Evolutionary conservation across 345 rosid species (phyloP).

Genomic region (Turnera subulata): DNA sequence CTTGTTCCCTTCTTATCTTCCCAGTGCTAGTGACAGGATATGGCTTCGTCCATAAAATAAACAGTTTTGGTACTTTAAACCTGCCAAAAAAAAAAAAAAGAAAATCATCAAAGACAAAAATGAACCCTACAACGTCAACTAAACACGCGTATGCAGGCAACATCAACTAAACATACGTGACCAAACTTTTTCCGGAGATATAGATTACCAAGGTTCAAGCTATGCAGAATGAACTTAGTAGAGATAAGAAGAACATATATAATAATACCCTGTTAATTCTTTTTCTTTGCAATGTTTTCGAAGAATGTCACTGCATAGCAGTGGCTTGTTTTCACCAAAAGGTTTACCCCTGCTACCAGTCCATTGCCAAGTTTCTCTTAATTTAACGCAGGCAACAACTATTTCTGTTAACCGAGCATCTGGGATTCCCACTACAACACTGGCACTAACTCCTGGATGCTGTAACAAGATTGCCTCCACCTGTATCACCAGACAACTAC

Average conservation of each 20-base stretch:
- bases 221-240: too few relatives aligned
- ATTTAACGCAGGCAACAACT: conserved; percentile 65
- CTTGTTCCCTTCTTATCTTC: conserved; percentile 65
- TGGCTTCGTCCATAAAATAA: conserved; percentile 56
- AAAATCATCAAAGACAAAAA: too few relatives aligned
- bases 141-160: too few relatives aligned
- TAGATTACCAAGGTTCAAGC: too few relatives aligned
- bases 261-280: conserved; percentile 53
- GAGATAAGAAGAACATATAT: not conserved
- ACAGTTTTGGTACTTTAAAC: conserved; percentile 71
- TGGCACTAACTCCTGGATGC: conserved; percentile 58
- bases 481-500: conserved; percentile 25
- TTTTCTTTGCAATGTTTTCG: conserved; percentile 40
- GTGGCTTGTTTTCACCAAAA: conserved; percentile 9
- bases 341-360: conserved; percentile 23
- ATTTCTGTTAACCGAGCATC: conserved; percentile 61
- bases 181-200: too few relatives aligned
- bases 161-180: too few relatives aligned
- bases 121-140: too few relatives aligned
- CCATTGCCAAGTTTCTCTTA: conserved; percentile 66
- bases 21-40: conserved; percentile 69
- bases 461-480: conserved; percentile 53
- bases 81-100: too few relatives aligned
- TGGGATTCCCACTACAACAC: conserved; percentile 56
- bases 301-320: conserved; percentile 50